Conservation (phyloP, 2,329 filamentous ascomycete species). For the Talaromyces sp. region DNA sequence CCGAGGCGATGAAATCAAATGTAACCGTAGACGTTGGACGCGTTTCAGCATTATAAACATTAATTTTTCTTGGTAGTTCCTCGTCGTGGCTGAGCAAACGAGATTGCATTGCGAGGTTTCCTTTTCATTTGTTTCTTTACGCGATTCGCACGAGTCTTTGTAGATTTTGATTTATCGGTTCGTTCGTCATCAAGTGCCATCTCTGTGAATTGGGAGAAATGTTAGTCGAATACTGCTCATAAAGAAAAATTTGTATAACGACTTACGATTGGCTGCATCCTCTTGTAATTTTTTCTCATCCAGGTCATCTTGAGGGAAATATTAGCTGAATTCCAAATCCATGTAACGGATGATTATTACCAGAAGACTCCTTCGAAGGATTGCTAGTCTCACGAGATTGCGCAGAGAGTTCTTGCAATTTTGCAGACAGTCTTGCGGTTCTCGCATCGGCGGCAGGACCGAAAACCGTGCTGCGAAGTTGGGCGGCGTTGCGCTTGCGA, state of each 20-base stretch:
- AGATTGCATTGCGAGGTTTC: slow-evolving; percentile 34
- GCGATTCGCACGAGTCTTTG: slow-evolving; percentile 25
- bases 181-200: slow-evolving; percentile 37
- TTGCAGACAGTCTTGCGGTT: slow-evolving; percentile 77
- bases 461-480: slow-evolving; percentile 76
- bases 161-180: slow-evolving; percentile 17
- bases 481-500: slow-evolving; percentile 77
- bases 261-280: slow-evolving; percentile 68
- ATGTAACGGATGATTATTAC: slow-evolving; percentile 1
- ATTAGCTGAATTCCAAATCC: slow-evolving; percentile 19
- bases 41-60: neutral
- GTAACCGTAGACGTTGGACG: neutral
- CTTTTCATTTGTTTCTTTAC: slow-evolving; percentile 36
- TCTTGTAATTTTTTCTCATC: slow-evolving; percentile 41
- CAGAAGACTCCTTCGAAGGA: slow-evolving; percentile 20
- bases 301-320: neutral
- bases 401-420: slow-evolving; percentile 73
- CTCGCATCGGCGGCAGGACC: slow-evolving; percentile 75
- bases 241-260: slow-evolving; percentile 30
- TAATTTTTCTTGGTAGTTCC: slow-evolving; percentile 30
- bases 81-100: slow-evolving; percentile 31
- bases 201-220: slow-evolving; percentile 18
- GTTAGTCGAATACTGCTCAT: neutral
- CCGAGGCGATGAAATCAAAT: neutral
- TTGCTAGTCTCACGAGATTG: slow-evolving; percentile 56